Evolutionary conservation across 306 rosid genomes (phyloP), one percentile per base, ranked within the genome.

Genomic region (Glycine latifolia): DNA sequence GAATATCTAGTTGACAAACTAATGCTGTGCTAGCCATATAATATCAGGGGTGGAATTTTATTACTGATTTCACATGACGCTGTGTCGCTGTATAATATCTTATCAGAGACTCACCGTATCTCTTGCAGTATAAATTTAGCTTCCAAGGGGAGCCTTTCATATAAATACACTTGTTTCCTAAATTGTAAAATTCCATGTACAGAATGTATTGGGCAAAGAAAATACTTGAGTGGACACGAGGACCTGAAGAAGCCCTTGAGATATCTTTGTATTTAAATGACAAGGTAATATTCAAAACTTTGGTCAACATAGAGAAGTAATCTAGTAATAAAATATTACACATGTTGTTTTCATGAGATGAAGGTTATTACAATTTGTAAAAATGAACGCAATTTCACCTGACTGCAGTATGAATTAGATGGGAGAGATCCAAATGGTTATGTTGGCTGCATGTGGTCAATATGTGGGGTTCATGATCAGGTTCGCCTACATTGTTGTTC

Each of bases 121-220:
- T 43, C 53, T 39, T 78, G 12, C 31, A 65, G 31, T 69, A 79
- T 43, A 41, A 26, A 56, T 13, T 6, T 16, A 79, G 62, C 44
- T 61, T 63, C 79, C 33, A 33, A 31, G 3, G 54, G 35, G 7
- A 75, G 67, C 37, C 67, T 80, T 46, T 53, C 59, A 16, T 46
- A 14, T 46, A 14, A 11, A 11, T 62, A 16, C 14, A 59, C 47
- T 8, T 13, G 37, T 31, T 74, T 44, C 46, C 73, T 76, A 16
- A 73, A 33, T 58, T 53, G 26, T 17, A 59, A 82, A 54, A 62
- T 71, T 46, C 75, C 20, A 14, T 71, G 10, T 87, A 77, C 90
- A 95, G 99, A 77, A 95, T 95, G 97, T 95, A 93, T 79, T 95
- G 99, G 99, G 99, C 99, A 3, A 95, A 93, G 85, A 91, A 93